Base-by-base conservation (phyloP, 306 rosid species). In the Echinosophora koreensis region DNA sequence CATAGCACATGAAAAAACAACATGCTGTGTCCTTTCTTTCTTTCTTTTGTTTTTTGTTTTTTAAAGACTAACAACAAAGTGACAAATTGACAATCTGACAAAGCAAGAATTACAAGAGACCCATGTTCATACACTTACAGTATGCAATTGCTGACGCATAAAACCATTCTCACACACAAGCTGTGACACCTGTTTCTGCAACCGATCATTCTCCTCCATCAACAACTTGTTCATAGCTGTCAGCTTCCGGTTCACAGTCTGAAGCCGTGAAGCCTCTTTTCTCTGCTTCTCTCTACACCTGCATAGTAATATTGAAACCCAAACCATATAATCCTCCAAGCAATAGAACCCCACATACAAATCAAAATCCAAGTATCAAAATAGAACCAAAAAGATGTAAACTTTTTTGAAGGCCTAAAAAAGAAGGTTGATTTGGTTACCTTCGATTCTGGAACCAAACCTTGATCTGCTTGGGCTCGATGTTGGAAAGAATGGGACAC, bases 371-470 rank as follows among this genome's bases (percentile, higher is more conserved):
- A 49, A 52, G 65, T 17, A 69, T 37, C 39, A 12, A 56, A 11
- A 55, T 0, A 18, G 22, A 77, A 11, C 17, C 17, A 57, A 38
- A 70, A 22, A 44, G 17, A 57, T 51, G 28, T 10, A 42, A 35
- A 18, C 42, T 71, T 47, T 38, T 71, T 47, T 38, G 3, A 37
- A 14, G 15, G 5, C 2, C 6, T 54, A 3, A 58, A 59, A 74
- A 13, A 42, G 3, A 3, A 16, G 2, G 2, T 32, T 56, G 50
- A 46, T 13, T 18, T 9, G 34, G 6, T 51, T 69, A 90, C 98
- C 99, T 92, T 27, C 99, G 90, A 89, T 95, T 95, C 80, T 95
- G 99, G 71, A 95, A 95, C 99, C 99, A 95, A 79, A 95, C 99
- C 77, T 95, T 95, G 93, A 95, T 95, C 91, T 95, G 99, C 83